Evolutionary conservation across 768 basidiomycete species (phyloP).

Genomic region (Boletus reticulatus): DNA sequence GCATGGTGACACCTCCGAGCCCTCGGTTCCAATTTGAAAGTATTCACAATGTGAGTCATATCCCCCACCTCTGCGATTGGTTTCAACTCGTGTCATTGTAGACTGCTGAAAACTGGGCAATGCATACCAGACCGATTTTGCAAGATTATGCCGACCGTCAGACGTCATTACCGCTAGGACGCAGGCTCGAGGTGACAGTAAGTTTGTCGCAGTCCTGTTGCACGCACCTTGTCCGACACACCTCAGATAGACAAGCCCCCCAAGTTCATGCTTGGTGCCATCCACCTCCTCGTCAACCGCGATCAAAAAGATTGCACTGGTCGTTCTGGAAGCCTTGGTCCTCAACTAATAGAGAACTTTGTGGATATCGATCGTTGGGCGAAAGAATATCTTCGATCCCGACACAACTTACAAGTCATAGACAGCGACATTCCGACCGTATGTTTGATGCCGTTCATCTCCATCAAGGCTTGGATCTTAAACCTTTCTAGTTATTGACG

Average conservation of each 20-base stretch:
- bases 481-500: conserved; percentile 21
- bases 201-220: neutral
- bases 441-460: neutral
- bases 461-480: neutral
- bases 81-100: neutral
- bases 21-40: neutral
- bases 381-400: conserved; percentile 27
- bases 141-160: conserved; percentile 31
- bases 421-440: conserved; percentile 22
- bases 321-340: conserved; percentile 22
- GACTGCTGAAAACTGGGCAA: conserved; percentile 21
- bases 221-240: neutral
- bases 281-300: conserved; percentile 31
- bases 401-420: conserved; percentile 9
- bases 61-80: neutral
- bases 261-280: conserved; percentile 22
- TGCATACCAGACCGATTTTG: conserved; percentile 21
- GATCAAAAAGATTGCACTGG: conserved; percentile 10
- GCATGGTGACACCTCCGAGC: neutral
- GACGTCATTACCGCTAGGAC: conserved; percentile 22
- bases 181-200: conserved; percentile 26
- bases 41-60: conserved; percentile 3
- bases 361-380: conserved; percentile 27
- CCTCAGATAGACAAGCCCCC: conserved; percentile 25
- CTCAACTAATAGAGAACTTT: conserved; percentile 32